phyloP scores from a whole-genome alignment of 495 filamentous ascomycete genomes.

The Wilcoxina mikolae region DNA sequence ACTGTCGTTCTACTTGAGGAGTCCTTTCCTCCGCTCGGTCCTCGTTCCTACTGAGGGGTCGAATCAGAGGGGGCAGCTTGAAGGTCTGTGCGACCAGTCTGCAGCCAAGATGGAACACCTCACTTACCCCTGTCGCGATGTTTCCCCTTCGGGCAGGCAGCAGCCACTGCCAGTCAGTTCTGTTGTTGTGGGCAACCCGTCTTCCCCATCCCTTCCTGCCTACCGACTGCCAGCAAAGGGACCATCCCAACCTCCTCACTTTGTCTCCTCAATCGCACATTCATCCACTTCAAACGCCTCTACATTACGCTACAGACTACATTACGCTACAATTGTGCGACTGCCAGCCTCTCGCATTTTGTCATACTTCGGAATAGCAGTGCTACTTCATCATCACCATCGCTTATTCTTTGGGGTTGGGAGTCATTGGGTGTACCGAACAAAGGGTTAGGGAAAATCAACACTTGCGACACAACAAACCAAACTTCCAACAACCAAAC shows the following conservation, averaged over 20 bases:
- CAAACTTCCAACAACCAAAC: constrained; percentile 5
- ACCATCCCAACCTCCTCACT: constrained; percentile 4
- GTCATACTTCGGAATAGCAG: too few relatives aligned
- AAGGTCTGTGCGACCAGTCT: too few relatives aligned
- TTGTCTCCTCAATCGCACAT: constrained; percentile 9
- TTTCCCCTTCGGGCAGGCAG: not conserved
- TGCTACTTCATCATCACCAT: too few relatives aligned
- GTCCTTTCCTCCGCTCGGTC: not conserved
- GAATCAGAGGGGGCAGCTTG: too few relatives aligned
- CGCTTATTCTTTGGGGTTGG: too few relatives aligned
- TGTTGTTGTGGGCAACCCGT: not conserved
- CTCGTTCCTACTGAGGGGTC: too few relatives aligned
- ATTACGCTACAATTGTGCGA: too few relatives aligned
- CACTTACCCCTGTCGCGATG: not conserved
- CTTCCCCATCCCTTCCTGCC: not conserved
- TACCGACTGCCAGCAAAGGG: not conserved
- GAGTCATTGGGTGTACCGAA: too few relatives aligned
- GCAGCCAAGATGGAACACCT: not conserved
- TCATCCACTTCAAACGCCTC: constrained; percentile 6
- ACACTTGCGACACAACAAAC: not conserved
- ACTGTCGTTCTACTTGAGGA: not conserved
- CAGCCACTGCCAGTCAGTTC: not conserved
- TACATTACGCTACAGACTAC: too few relatives aligned
- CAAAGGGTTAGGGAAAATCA: too few relatives aligned
- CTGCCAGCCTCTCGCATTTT: too few relatives aligned